A percentile compares a stretch with the other conserved stretches of the same genome.
Conservation (phyloP, 148 eudicot genomes). For the Suaeda aralocaspica region DNA sequence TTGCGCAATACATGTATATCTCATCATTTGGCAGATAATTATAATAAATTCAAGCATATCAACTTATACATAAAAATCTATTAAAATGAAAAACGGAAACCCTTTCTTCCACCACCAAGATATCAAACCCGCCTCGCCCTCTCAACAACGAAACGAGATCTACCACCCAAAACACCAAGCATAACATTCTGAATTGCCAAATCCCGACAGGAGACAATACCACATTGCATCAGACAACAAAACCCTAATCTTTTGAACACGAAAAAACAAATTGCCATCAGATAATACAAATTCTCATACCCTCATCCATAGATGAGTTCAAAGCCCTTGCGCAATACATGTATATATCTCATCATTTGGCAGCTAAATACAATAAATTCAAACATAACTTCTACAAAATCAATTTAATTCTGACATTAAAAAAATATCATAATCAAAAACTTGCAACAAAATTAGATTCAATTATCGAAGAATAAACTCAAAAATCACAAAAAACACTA, state of each 20-base stretch:
- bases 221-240: not conserved
- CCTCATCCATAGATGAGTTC: not conserved
- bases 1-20: not conserved
- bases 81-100: not conserved
- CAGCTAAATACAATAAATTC: too few species aligned
- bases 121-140: not conserved
- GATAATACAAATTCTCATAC: not conserved
- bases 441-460: too few species aligned
- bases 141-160: not conserved
- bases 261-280: constrained; percentile 15
- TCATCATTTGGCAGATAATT: constrained; percentile 12
- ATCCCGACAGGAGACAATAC: not conserved
- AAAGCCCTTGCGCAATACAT: constrained; percentile 11
- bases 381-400: too few species aligned
- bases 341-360: constrained; percentile 7
- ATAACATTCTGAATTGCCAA: not conserved
- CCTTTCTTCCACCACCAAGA: not conserved
- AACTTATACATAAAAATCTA: too few species aligned
- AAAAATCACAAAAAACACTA: too few species aligned
- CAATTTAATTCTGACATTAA: too few species aligned
- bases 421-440: too few species aligned
- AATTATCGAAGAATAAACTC: too few species aligned
- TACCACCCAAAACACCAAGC: not conserved
- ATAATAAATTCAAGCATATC: too few species aligned
- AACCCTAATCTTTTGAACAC: not conserved